These are phyloP conservation scores for Cladophialophora chaetospira DNA, from an alignment of 2,329 filamentous ascomycete genomes.

Conservation along the genomic window DNA sequence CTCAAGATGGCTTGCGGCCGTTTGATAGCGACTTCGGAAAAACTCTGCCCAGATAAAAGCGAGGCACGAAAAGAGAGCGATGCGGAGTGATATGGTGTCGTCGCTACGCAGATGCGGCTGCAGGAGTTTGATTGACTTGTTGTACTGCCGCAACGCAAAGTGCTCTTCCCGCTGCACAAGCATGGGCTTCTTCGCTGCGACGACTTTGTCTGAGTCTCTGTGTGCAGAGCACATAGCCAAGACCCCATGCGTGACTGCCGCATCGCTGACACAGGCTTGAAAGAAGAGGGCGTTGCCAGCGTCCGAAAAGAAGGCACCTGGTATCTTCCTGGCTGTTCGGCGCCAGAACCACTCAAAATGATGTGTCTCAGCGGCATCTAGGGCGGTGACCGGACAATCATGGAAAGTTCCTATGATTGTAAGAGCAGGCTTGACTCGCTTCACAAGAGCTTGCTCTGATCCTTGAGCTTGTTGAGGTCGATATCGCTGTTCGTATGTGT, in stretches of 20 bases:
- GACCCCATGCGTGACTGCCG: slow-evolving; percentile 47
- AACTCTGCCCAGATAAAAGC: slow-evolving; percentile 47
- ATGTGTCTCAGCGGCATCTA: slow-evolving; percentile 29
- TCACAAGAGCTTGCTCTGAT: not conserved
- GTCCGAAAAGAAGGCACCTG: slow-evolving; percentile 39
- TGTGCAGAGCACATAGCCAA: slow-evolving; percentile 45
- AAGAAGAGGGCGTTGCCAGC: slow-evolving; percentile 47
- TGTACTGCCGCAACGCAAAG: slow-evolving; percentile 45
- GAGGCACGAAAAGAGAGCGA: slow-evolving; percentile 46
- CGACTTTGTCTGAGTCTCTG: slow-evolving; percentile 24
- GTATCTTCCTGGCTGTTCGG: slow-evolving; percentile 38
- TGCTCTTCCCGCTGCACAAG: slow-evolving; percentile 3
- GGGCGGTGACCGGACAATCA: not conserved
- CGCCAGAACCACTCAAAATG: slow-evolving; percentile 39
- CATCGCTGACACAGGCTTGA: slow-evolving; percentile 43
- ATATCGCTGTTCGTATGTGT: not conserved
- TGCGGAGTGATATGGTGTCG: slow-evolving; percentile 36
- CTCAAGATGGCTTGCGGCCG: slow-evolving; percentile 37
- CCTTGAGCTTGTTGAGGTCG: not conserved
- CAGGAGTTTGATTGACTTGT: slow-evolving; percentile 43
- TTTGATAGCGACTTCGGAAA: slow-evolving; percentile 39
- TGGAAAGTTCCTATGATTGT: not conserved
- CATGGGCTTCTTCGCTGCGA: not conserved
- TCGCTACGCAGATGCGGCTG: slow-evolving; percentile 34
- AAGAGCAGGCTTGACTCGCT: not conserved